Conservation (phyloP, 345 rosid species). For the Ailanthus altissimus region DNA sequence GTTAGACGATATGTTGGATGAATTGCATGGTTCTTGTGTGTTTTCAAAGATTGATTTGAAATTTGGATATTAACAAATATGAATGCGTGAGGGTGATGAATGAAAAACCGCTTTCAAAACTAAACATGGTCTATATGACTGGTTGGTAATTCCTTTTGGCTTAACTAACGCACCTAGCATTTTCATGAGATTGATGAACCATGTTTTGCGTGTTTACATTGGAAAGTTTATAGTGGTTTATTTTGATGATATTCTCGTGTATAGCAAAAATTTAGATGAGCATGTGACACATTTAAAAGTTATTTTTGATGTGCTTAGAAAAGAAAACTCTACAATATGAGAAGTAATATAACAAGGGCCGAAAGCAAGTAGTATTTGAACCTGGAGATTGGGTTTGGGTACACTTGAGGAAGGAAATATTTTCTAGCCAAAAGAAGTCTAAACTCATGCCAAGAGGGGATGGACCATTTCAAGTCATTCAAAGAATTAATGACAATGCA, state of each 20-base stretch:
- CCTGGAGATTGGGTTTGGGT: no score
- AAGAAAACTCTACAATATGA: no score
- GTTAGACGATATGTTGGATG: not conserved
- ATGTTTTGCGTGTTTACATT: not conserved
- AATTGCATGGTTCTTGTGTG: not conserved
- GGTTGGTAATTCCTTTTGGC: not conserved
- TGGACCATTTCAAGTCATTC: no score
- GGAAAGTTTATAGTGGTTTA: not conserved
- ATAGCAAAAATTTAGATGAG: not conserved
- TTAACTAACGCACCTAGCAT: not conserved
- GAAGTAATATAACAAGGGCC: not conserved
- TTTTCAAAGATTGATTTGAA: not conserved
- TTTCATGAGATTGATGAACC: slow-evolving; percentile 2
- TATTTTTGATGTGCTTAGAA: not conserved
- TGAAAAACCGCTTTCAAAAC: not conserved
- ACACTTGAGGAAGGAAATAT: no score
- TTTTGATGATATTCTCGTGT: not conserved
- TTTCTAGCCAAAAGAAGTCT: no score
- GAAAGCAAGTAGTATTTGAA: no score
- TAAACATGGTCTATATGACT: not conserved
- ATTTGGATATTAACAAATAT: not conserved
- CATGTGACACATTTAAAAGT: not conserved
- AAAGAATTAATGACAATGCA: no score
- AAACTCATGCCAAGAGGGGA: no score
- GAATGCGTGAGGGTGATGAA: not conserved